Conservation (phyloP, 2,329 filamentous ascomycete genomes). For the Fusarium clavum region DNA sequence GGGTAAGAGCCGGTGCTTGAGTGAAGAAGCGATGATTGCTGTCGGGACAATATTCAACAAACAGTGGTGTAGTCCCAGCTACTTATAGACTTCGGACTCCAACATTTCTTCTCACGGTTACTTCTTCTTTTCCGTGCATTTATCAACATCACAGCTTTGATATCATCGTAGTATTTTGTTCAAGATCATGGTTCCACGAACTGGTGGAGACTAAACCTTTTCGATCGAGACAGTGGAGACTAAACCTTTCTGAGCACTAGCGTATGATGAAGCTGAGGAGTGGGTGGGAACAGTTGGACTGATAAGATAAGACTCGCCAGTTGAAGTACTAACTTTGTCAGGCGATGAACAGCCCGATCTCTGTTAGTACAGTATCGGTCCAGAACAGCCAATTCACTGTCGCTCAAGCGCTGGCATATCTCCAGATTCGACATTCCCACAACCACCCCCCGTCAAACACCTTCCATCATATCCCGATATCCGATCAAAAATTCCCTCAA, state of each 20-base stretch:
- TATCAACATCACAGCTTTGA: background rate
- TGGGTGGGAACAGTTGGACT: accelerated
- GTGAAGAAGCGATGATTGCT: background rate
- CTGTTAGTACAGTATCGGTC: background rate
- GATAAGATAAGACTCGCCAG: background rate
- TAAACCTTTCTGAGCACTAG: background rate
- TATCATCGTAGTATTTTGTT: background rate
- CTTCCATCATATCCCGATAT: too few relatives aligned
- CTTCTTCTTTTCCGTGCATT: accelerated
- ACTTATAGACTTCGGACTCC: background rate
- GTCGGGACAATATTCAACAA: accelerated
- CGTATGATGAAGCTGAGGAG: accelerated
- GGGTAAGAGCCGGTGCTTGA: background rate
- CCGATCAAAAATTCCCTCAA: too few relatives aligned
- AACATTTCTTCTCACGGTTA: accelerated
- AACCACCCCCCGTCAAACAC: too few relatives aligned
- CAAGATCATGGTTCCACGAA: too few relatives aligned
- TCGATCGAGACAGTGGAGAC: background rate
- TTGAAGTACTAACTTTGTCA: background rate
- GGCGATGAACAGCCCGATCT: too few relatives aligned
- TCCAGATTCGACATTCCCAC: background rate
- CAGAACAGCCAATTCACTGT: background rate
- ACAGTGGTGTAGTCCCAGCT: accelerated
- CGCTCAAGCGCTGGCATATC: background rate
- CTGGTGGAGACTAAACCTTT: slow-evolving; percentile 17